Evolutionary conservation across 345 rosid species (phyloP).

Genomic region (Brassica rapa): DNA sequence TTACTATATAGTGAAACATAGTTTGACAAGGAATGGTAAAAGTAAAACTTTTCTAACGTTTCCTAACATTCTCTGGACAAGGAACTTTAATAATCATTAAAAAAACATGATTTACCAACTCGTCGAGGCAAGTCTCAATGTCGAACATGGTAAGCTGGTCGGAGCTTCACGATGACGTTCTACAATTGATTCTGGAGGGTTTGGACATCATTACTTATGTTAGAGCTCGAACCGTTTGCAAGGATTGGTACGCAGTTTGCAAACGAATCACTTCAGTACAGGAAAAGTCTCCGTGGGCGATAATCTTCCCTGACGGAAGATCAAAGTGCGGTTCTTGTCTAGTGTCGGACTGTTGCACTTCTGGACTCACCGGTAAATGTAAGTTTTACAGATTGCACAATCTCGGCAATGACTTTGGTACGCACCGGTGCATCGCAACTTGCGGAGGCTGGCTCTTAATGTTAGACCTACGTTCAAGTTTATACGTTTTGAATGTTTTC

Average conservation of each 20-base stretch:
- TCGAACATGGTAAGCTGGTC: not conserved
- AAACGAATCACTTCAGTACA: not conserved
- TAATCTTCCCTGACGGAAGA: not conserved
- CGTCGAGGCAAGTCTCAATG: not conserved
- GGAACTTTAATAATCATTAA: not conserved
- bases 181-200: conserved; percentile 6
- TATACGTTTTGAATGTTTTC: conserved; percentile 3
- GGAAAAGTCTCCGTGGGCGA: not conserved
- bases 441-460: conserved; percentile 4
- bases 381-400: not conserved
- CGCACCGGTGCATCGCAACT: conserved; percentile 9
- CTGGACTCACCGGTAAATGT: not conserved
- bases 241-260: conserved; percentile 4
- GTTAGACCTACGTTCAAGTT: not conserved
- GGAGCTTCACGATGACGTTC: not conserved
- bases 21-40: not conserved
- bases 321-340: not conserved
- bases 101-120: not conserved
- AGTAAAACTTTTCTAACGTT: not conserved
- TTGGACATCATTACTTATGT: not conserved
- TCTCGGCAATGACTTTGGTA: not conserved
- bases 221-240: not conserved
- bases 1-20: not conserved
- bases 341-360: not conserved
- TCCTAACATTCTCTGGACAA: not conserved